Evolutionary conservation across 108 stramenopile species (phyloP), one percentile per base, ranked within the genome.

Genomic region (Seminavis robusta): DNA sequence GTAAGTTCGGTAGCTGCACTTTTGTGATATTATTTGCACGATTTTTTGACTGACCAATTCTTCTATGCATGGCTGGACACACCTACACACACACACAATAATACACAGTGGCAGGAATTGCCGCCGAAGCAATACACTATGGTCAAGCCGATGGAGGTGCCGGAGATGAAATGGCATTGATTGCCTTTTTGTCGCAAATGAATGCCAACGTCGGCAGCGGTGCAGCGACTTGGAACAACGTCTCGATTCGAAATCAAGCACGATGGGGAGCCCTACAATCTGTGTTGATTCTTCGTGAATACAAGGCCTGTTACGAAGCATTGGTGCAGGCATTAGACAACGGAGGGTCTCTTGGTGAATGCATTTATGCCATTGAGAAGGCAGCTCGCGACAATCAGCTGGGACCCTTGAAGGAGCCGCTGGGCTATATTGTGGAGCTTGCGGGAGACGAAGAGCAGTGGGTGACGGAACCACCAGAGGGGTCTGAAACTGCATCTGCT

Each of bases 21-120:
- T n/a, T n/a, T n/a, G n/a, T n/a, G n/a, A n/a, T n/a, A n/a, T n/a
- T n/a, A n/a, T n/a, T n/a, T n/a, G n/a, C n/a, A n/a, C n/a, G n/a
- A n/a, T n/a, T n/a, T n/a, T n/a, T n/a, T n/a, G n/a, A n/a, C n/a
- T n/a, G n/a, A n/a, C n/a, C n/a, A n/a, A n/a, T n/a, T n/a, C n/a
- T n/a, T n/a, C n/a, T n/a, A n/a, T n/a, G n/a, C n/a, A n/a, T n/a
- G n/a, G n/a, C n/a, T n/a, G n/a, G n/a, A n/a, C n/a, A n/a, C n/a
- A n/a, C n/a, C n/a, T n/a, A n/a, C n/a, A n/a, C n/a, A n/a, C n/a
- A n/a, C n/a, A n/a, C n/a, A 88, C n/a, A n/a, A n/a, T n/a, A n/a
- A n/a, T n/a, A n/a, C n/a, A n/a, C n/a, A n/a, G n/a, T 97, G 96
- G 94, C 81, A 15, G 94, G 96, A 6, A 97, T 97, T 16, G 96